Evolutionary conservation across 345 rosid genomes (phyloP), one percentile per base, ranked within the genome.

Genomic region (Durio zibethinus): DNA sequence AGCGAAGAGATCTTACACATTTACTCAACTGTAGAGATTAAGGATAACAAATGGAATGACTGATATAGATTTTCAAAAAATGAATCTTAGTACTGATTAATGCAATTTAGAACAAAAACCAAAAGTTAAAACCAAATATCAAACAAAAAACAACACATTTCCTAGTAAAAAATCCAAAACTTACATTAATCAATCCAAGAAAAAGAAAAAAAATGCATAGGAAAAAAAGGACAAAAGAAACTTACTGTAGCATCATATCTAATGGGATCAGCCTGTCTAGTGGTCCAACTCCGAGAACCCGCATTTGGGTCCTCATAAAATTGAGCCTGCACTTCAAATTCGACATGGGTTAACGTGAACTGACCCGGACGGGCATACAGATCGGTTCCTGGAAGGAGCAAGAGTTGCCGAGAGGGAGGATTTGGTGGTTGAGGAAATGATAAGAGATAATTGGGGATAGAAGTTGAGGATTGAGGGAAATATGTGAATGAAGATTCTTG

Each of bases 211-310:
- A 57, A 56, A n/a, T 5, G 31, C 27, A 4, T 2, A 5, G 7
- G 14, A 61, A 10, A 10, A 4, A 65, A 31, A 1, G 12, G 10
- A 10, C 0, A 65, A 14, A 31, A 50, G 42, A 29, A 14, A 18
- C 80, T 76, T 77, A 82, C 82, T 50, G 80, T 59, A 40, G 80
- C 10, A 10, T 73, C 82, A 74, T 57, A 76, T 76, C 23, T 27
- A 48, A 79, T 8, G 65, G 72, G 27, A 47, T 2, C 72, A 66
- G 59, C 72, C 50, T 66, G 78, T 43, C 14, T 4, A 16, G 71
- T 40, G 72, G 57, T 47, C 78, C 85, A 76, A 42, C 38, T 38
- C 47, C 14, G 48, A 57, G 80, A 70, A 65, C 21, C 80, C 9
- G 18, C 82, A 66, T 65, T 76, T 20, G 78, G 80, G 77, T 79